Evolutionary conservation across 2,329 filamentous ascomycete species (phyloP), one percentile per base, ranked within the genome.

Genomic region (Alternaria longipes): DNA sequence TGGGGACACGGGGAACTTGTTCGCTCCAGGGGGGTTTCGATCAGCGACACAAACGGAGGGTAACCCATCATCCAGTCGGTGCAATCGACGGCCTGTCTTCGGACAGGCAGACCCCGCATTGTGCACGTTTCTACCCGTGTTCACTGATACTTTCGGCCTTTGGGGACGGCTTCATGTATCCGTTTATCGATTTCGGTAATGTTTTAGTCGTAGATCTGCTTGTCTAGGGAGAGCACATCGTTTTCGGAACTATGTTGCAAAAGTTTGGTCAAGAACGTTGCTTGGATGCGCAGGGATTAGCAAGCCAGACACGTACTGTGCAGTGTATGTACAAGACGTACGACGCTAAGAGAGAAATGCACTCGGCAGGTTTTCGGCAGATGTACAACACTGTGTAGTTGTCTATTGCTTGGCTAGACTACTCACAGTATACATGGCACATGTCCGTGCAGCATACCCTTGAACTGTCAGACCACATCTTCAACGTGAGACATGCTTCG

Each of bases 51-150:
- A 50, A 50, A n/a, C 20, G 14, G 46, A 50, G 32, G 20, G 32
- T 12, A 50, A n/a, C 20, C 46, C 30, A 36, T 38, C 32, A 24
- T 50, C 32, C 46, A 36, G 46, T 38, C 46, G 46, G 46, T 50
- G 46, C 16, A 50, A 50, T 38, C 32, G 8, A 50, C 46, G 46
- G 46, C 46, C 34, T 50, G 30, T 50, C 46, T 50, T 50, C 46
- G 46, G 46, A 36, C 46, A n/a, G 32, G 20, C 32, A 36, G 18
- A 24, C 46, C 30, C 46, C 32, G 22, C 46, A 36, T 34, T 36
- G 32, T 20, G 46, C 32, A 36, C 46, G 30, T 26, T 50, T 50
- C 11, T 26, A 12, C 30, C 32, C 16, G 20, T 38, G 30, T 34
- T 22, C 20, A 34, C 46, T 49, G 30, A 34, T 22, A 49, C 46